Evolutionary conservation across 441 rosid species (phyloP), one percentile per base, ranked within the genome.

Genomic region (Aleurites moluccanus): DNA sequence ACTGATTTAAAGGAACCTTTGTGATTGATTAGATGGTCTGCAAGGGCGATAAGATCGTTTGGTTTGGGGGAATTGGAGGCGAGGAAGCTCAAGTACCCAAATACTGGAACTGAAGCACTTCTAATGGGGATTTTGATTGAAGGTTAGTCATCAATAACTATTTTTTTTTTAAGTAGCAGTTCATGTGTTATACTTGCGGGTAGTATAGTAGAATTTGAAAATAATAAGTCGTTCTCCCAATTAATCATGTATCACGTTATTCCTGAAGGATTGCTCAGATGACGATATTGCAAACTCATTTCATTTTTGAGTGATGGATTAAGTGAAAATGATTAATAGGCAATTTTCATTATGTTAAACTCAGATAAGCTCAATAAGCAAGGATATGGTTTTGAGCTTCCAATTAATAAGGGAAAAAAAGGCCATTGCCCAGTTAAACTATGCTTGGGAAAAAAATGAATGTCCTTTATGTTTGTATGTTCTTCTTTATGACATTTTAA

Each of bases 61-160:
- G 89, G 88, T 25, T 82, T 94, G 88, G 98, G 85, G 59, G 89
- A 89, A 79, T 72, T 92, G 87, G 97, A 94, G 73, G 92, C 95
- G 27, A 91, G 93, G 89, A 94, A 94, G 82, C 83, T 94, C 70
- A 91, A 92, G 88, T 91, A 92, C 86, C 92, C 93, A 2, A 82
- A 67, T 65, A 87, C 95, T 0, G 97, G 98, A 28, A 91, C 95
- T 1, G 98, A 94, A 86, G 86, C 94, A 3, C 85, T 94, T 82
- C 86, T 92, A 13, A 85, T 90, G 95, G 98, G 98, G 73, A 87
- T 94, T 80, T 83, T 92, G 78, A 89, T 92, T 30, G 97, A 92
- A 86, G 97, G 98, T 92, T 80, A 21, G 21, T 62, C 4, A 20
- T 49, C 10, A 11, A 6, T 35, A 16, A 28, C 59, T 3, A 27